Evolutionary conservation across 257 asterid species (phyloP), one percentile per base, ranked within the genome.

Genomic region (Capsicum baccatum): DNA sequence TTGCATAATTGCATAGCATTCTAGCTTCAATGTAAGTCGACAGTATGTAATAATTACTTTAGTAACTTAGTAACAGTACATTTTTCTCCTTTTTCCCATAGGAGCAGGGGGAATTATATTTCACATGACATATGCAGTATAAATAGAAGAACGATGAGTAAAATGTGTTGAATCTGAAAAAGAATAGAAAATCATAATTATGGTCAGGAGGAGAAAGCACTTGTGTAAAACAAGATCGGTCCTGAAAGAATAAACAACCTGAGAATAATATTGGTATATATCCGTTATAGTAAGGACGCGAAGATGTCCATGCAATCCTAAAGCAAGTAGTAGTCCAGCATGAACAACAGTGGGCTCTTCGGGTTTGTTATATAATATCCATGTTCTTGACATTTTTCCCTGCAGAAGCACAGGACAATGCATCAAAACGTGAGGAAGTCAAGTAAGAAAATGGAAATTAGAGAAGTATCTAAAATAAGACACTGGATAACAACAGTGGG

Each of bases 301-400:
- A 85, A 96, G 99, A 89, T 96, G 98, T 74, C 99, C 98, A 88
- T 94, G 98, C 88, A 96, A 91, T 83, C 99, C 99, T 93, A 96
- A 89, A 85, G 98, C 98, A 84, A 96, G 94, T 74, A 96, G 98
- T 84, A 96, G 97, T 54, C 99, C 99, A 16, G 98, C 99, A 88
- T 96, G 99, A 87, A 92, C 89, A 87, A 91, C 98, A 89, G 90
- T 92, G 54, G 99, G 99, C 87, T 93, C 99, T 82, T 94, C 98
- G 15, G 99, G 99, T 88, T 93, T 96, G 92, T 96, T 96, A 85
- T 96, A 96, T 58, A 91, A 89, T 86, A 96, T 94, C 98, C 98
- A 96, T 69, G 98, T 94, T 89, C 98, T 91, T 80, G 99, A 94
- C 94, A 95, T 91, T 89, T 94, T 94, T 44, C 98, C 98, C 99